Conservation (phyloP, 108 stramenopile species). For the Stephanodiscus minutulus region DNA sequence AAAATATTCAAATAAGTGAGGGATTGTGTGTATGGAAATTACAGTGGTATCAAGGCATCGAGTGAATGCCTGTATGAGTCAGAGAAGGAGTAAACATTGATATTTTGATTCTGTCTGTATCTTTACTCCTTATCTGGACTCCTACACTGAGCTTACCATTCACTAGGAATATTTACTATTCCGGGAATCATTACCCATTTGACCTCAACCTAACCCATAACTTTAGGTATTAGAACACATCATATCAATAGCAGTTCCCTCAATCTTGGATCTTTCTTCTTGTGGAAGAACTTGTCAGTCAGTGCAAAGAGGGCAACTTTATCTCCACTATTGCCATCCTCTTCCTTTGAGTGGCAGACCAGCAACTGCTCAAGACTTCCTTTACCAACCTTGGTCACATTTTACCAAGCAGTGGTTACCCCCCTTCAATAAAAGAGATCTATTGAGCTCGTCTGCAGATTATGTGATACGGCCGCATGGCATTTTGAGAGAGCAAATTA, state of each 20-base stretch:
- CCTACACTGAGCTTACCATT: too few relatives aligned
- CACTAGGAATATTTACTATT: too few relatives aligned
- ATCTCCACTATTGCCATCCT: conserved; percentile 49
- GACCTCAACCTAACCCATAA: too few relatives aligned
- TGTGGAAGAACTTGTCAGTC: too few relatives aligned
- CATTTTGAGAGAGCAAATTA: conserved; percentile 45
- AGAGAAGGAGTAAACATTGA: too few relatives aligned
- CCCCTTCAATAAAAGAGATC: conserved; percentile 35
- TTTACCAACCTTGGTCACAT: conserved; percentile 37
- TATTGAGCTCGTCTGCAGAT: conserved; percentile 37
- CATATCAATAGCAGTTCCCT: too few relatives aligned
- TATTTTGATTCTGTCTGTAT: too few relatives aligned
- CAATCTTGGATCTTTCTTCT: too few relatives aligned
- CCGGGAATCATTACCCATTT: too few relatives aligned
- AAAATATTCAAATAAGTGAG: neutral
- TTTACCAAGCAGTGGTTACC: conserved; percentile 27
- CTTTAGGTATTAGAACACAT: neutral
- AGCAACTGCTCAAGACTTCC: conserved; percentile 40
- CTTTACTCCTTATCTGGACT: too few relatives aligned
- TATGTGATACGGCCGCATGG: conserved; percentile 54
- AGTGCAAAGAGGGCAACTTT: neutral
- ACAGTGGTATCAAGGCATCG: neutral
- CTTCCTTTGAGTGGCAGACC: conserved; percentile 24
- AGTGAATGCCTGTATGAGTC: too few relatives aligned
- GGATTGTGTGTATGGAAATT: neutral